phyloP scores from a whole-genome alignment of 1,139 yeast genomes.

The Geotrichum phurueaensis region DNA sequence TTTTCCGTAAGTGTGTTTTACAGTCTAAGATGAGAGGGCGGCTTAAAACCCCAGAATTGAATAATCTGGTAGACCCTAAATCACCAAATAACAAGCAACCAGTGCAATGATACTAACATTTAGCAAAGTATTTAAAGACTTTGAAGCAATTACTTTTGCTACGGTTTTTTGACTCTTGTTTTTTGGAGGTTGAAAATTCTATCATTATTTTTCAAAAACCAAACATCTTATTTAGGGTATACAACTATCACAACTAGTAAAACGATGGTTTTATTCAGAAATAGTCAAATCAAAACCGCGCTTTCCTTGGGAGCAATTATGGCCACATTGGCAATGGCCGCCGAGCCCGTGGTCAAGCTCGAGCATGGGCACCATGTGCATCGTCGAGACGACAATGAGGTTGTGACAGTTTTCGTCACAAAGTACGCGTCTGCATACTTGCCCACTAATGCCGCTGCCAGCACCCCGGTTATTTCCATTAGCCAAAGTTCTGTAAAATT shows the following conservation, averaged over 20 bases:
- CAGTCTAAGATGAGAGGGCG: neutral
- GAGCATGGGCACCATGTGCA: neutral
- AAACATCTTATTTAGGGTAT: too few species aligned
- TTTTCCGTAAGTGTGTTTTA: neutral
- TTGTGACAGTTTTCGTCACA: neutral
- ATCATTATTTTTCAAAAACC: neutral
- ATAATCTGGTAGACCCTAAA: neutral
- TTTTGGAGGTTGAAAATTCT: too few species aligned
- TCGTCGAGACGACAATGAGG: neutral
- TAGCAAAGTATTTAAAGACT: neutral
- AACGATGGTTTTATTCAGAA: neutral
- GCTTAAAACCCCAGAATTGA: neutral
- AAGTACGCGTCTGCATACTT: neutral
- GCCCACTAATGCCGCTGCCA: conserved; percentile 13
- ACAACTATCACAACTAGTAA: neutral
- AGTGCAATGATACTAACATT: neutral
- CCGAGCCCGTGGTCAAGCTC: neutral
- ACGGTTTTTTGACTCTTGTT: too few species aligned
- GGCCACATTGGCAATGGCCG: neutral
- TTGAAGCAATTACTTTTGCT: neutral
- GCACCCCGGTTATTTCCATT: conserved; percentile 25
- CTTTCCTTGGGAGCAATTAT: neutral
- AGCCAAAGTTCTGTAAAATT: conserved; percentile 22
- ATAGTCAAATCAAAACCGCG: neutral
- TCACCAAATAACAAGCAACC: neutral